Evolutionary conservation across 306 rosid species (phyloP).

Genomic region (Ormosia semicastrata): DNA sequence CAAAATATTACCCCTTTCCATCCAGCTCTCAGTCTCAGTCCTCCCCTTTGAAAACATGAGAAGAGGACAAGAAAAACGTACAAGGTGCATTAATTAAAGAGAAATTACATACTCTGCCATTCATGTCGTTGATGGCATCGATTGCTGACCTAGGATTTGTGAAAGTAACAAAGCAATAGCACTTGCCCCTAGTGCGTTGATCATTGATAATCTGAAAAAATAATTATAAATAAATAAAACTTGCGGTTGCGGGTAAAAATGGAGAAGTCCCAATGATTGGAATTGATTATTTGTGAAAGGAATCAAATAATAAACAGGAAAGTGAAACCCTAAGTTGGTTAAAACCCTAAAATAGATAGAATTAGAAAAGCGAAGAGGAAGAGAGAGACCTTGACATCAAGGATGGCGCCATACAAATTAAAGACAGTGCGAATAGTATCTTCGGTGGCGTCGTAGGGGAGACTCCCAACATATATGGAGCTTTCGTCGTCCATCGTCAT

Average conservation of each 20-base stretch:
- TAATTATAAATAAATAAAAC: neutral
- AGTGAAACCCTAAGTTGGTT: neutral
- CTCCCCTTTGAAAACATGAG: neutral
- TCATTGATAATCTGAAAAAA: conserved; percentile 78
- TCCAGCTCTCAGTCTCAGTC: too few relatives aligned
- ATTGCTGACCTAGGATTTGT: conserved; percentile 83
- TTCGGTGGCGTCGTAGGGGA: conserved; percentile 64
- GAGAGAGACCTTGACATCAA: conserved; percentile 75
- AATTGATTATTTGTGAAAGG: too few relatives aligned
- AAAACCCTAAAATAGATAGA: conserved; percentile 16
- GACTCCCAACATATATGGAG: conserved; percentile 67
- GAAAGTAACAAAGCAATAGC: conserved; percentile 93
- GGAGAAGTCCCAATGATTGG: neutral
- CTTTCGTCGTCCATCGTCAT: conserved; percentile 73
- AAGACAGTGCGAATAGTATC: conserved; percentile 59
- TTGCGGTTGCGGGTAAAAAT: neutral
- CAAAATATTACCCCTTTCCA: neutral
- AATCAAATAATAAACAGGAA: too few relatives aligned
- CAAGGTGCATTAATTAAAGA: neutral
- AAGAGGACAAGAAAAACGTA: neutral
- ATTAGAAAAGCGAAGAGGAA: neutral
- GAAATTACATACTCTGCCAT: conserved; percentile 73
- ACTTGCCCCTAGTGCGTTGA: conserved; percentile 69
- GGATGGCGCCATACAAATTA: conserved; percentile 74
- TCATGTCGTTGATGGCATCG: conserved; percentile 86